Conservation (phyloP, 805 yeast species). For the Monosporozyma yasuniensis region DNA sequence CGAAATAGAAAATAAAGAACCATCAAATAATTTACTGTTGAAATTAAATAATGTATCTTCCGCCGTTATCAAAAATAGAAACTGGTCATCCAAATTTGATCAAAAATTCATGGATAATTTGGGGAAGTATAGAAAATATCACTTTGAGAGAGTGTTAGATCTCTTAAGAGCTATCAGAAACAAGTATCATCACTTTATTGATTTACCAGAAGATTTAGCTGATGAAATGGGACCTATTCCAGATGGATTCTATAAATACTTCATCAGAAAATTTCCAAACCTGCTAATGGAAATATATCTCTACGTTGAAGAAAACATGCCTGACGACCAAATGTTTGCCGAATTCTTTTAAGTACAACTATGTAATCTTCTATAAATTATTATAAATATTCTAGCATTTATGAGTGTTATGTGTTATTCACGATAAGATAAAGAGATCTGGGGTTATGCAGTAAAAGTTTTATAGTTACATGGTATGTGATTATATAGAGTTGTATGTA, state of each 20-base stretch:
- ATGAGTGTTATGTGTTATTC: background rate
- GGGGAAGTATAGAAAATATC: conserved; percentile 86
- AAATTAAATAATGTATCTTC: conserved; percentile 46
- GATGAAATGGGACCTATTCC: conserved; percentile 70
- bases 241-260: conserved; percentile 73
- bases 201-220: conserved; percentile 62
- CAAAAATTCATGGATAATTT: conserved; percentile 66
- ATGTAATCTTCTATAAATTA: background rate
- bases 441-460: background rate
- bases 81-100: conserved; percentile 77
- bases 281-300: conserved; percentile 67
- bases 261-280: conserved; percentile 65
- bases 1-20: conserved; percentile 76
- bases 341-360: conserved; percentile 29
- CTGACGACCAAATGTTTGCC: conserved; percentile 53
- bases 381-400: background rate
- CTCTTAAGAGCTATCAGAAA: conserved; percentile 81
- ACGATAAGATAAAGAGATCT: background rate
- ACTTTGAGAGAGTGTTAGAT: conserved; percentile 71
- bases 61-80: conserved; percentile 46
- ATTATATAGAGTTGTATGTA: background rate
- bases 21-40: conserved; percentile 53
- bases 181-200: conserved; percentile 91
- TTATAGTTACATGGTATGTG: background rate
- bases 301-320: conserved; percentile 47